Base-by-base conservation (phyloP, 75 land plant species). In the Cunninghamia lanceolata region DNA sequence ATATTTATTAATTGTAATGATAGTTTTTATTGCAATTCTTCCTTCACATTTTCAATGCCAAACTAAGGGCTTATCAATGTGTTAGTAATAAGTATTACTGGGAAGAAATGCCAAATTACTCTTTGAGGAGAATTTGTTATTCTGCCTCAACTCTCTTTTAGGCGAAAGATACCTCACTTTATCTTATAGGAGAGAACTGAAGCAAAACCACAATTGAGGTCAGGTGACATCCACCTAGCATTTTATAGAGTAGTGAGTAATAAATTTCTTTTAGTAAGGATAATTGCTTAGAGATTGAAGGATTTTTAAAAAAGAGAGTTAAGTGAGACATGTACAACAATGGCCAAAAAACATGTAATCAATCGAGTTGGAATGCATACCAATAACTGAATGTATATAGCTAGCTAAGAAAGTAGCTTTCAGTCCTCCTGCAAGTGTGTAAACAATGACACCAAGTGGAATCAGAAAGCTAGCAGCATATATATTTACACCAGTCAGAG, bases 321-420 rank as follows among this genome's bases (percentile, higher is more conserved):
- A 79, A 43, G 10, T 79, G 30, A 40, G 25, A 43, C 82, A 79
- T 79, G 82, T 28, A 79, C 25, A 43, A 79, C 82, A 76, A 40
- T 30, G 74, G 74, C 34, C 11, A 70, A 70, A 78, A 40, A 0
- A 17, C 45, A 79, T 40, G 25, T 80, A 43, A 43, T 21, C 28
- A 80, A 21, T 35, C 46, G 9, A 54, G 34, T 56, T 19, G 82
- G 34, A 25, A 17, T 46, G 30, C 88, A 34, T 91, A 96, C 98
- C 98, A 78, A 98, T 87, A 43, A 96, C 97, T n/a, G 98, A 96
- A 87, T 98, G 98, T 17, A 98, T 92, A 87, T 98, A 98, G 91
- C 99, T 96, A 38, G 99, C 99, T 74, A 98, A 87, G 86, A 97
- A 97, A 71, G 99, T 98, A 86, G 99, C 99, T 87, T 98, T 98